phyloP scores from a whole-genome alignment of 2,329 filamentous ascomycete genomes.

The Coniosporium tulheliwenetii region DNA sequence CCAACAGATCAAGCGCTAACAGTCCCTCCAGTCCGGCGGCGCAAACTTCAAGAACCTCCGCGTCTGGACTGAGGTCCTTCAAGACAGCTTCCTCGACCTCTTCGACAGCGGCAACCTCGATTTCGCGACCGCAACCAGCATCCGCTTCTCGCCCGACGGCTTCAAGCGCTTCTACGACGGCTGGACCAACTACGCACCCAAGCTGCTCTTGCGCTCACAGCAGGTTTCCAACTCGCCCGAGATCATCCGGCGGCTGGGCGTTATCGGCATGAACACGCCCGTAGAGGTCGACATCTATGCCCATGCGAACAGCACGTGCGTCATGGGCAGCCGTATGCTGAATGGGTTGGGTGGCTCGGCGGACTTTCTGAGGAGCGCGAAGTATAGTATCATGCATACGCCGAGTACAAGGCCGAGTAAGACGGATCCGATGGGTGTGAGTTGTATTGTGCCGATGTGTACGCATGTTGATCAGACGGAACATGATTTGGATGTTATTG shows the following conservation, averaged over 20 bases:
- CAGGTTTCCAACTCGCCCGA: constrained; percentile 80
- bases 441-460: constrained; percentile 85
- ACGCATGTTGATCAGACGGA: constrained; percentile 88
- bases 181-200: constrained; percentile 66
- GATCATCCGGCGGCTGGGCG: constrained; percentile 73
- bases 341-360: constrained; percentile 72
- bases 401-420: constrained; percentile 68
- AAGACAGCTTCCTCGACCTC: constrained; percentile 84
- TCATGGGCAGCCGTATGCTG: constrained; percentile 77
- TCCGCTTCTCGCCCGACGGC: constrained; percentile 79
- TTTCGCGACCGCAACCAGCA: constrained; percentile 79
- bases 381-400: constrained; percentile 91
- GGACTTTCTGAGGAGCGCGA: constrained; percentile 63
- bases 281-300: constrained; percentile 92
- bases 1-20: not conserved
- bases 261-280: constrained; percentile 91
- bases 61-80: constrained; percentile 87
- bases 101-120: constrained; percentile 79
- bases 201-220: constrained; percentile 76
- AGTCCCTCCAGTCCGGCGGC: constrained; percentile 30
- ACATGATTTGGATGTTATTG: constrained; percentile 80
- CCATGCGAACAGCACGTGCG: constrained; percentile 80
- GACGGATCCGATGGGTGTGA: constrained; percentile 66
- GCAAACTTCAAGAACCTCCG: constrained; percentile 77
- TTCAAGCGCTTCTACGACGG: constrained; percentile 83